Percentiles rank a stretch among this genome's conserved stretches.
phyloP scores from a whole-genome alignment of 1,139 yeast genomes.

The Schwanniomyces etchellsii region DNA sequence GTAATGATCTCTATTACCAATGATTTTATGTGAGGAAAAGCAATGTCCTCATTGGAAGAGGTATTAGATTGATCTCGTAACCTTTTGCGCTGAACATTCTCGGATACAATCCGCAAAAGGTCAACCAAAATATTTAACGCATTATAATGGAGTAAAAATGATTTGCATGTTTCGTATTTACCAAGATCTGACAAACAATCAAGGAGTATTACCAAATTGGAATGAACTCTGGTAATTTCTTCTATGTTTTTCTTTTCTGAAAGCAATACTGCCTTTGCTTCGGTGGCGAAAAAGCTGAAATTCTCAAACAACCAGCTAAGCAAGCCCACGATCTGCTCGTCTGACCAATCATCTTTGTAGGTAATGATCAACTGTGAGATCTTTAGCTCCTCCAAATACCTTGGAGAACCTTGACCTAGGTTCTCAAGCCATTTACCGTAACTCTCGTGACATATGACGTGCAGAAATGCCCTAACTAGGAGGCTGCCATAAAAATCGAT shows the following conservation, averaged over 20 bases:
- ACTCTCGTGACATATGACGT: conserved; percentile 18
- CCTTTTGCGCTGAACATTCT: conserved; percentile 34
- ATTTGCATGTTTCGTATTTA: conserved; percentile 46
- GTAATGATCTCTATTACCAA: conserved; percentile 58
- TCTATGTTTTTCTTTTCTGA: conserved; percentile 8
- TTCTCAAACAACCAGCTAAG: conserved; percentile 50
- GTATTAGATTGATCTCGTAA: conserved; percentile 7
- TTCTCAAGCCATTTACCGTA: conserved; percentile 15
- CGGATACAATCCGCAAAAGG: conserved; percentile 45
- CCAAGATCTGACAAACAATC: conserved; percentile 51
- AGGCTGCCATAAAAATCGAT: too few species aligned
- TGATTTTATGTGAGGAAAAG: conserved; percentile 58
- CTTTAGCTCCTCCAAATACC: conserved; percentile 13
- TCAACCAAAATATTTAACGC: conserved; percentile 40
- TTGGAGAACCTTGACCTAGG: background rate
- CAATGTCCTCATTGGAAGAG: conserved; percentile 14
- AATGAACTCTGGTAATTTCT: conserved; percentile 13
- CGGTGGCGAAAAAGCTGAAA: conserved; percentile 17
- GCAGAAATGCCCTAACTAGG: conserved; percentile 9
- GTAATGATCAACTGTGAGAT: conserved; percentile 40
- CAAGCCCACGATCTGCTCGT: conserved; percentile 43
- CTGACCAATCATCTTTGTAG: conserved; percentile 49
- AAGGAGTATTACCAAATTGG: conserved; percentile 22
- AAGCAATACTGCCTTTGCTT: conserved; percentile 9
- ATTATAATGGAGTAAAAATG: conserved; percentile 46